Base-by-base conservation (phyloP, 306 rosid species). In the Quercus agrifolia region DNA sequence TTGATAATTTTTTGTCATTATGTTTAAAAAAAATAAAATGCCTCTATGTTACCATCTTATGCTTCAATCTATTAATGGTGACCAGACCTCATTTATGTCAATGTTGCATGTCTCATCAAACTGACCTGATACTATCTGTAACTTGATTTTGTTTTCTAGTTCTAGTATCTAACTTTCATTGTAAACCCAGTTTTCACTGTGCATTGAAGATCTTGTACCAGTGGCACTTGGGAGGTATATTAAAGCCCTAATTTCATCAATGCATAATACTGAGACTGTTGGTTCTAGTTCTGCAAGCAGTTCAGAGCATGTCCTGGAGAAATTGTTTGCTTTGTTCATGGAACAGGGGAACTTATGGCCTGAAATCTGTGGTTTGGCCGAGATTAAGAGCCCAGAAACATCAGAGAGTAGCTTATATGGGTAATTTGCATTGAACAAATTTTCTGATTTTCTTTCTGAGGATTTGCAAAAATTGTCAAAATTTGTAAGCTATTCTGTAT, bases 271-370 rank as follows among this genome's bases (percentile, higher is more conserved):
- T 76, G 87, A 83, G 87, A 84, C 75, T 84, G 49, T 85, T 75
- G 77, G 82, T 83, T 82, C 89, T 63, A 73, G 85, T 80, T 61
- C 84, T 77, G 75, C 69, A 74, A 82, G 86, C 81, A 82, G 87
- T 80, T 85, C 85, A 55, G 95, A 92, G 85, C 88, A 86, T 78
- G 85, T 92, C 73, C 82, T 91, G 80, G 99, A 94, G 85, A 92
- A 82, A 88, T 76, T 94, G 81, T 92, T 94, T 86, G 61, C 91
- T 77, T 91, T 94, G 82, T 94, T 92, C 90, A 85, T 94, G 85
- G 99, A 94, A 84, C 99, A 94, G 74, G 97, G 99, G 61, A 92
- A 87, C 90, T 68, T 94, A 81, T 94, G 97, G 99, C 97, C 97
- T 44, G 97, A 94, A 74, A 85, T 94, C 85, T 94, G 93, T 86